These are phyloP conservation scores for Arctostaphylos glauca DNA, from an alignment of 148 eudicot species.

Conservation along the genomic window DNA sequence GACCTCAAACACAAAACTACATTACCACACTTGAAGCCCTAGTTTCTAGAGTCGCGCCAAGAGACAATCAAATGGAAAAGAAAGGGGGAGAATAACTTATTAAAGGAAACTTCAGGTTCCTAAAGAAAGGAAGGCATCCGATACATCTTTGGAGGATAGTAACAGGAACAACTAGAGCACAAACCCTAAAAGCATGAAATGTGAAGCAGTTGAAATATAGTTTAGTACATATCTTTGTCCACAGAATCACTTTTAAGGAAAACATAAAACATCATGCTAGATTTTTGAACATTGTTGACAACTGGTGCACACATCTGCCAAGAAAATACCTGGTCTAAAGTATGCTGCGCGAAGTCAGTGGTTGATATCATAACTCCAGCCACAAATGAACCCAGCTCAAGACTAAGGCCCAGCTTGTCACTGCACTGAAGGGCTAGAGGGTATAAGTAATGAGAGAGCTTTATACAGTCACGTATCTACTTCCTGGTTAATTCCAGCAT, in stretches of 20 bases:
- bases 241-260: background rate
- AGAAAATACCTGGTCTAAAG: constrained; percentile 83
- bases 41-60: background rate
- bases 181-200: background rate
- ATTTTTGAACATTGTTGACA: background rate
- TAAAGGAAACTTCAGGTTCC: background rate
- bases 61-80: background rate
- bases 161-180: background rate
- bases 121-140: background rate
- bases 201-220: background rate
- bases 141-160: background rate
- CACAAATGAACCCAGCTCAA: constrained; percentile 95
- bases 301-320: background rate
- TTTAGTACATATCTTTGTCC: background rate
- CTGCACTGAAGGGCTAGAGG: constrained; percentile 68
- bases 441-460: constrained; percentile 8
- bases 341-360: constrained; percentile 94
- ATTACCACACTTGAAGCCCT: constrained; percentile 1
- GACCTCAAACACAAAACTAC: constrained; percentile 7
- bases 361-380: constrained; percentile 99
- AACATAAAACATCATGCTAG: background rate
- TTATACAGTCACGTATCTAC: background rate
- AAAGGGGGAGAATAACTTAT: background rate
- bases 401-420: constrained; percentile 98
- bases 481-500: background rate